phyloP scores from a whole-genome alignment of 805 yeast species.

The Metschnikowia hibisci region DNA sequence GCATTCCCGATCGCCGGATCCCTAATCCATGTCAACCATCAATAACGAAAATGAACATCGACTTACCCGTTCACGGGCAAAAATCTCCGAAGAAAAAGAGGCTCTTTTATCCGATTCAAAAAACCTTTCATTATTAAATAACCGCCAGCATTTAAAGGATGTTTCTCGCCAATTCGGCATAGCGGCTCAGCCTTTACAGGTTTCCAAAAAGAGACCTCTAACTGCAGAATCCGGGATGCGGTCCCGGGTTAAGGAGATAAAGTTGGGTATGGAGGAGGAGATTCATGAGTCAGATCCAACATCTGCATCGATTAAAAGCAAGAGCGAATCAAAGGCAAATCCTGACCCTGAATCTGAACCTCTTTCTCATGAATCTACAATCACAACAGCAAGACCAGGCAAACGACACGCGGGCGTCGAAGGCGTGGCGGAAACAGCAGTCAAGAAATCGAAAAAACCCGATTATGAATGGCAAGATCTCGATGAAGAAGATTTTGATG shows the following conservation, averaged over 20 bases:
- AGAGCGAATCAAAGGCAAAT: too few relatives aligned
- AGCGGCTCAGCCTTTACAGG: constrained; percentile 6
- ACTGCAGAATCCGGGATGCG: constrained; percentile 28
- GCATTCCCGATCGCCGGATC: background rate
- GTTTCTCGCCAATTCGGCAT: constrained; percentile 36
- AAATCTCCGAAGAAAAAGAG: constrained; percentile 5
- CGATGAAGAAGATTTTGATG: constrained; percentile 66
- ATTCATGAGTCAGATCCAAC: background rate
- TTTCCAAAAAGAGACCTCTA: constrained; percentile 28
- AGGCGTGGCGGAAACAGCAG: constrained; percentile 11
- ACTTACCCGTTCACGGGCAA: constrained; percentile 26
- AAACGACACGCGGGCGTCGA: constrained; percentile 45
- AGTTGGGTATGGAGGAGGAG: constrained; percentile 8
- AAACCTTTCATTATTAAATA: constrained; percentile 3
- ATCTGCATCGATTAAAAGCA: too few relatives aligned
- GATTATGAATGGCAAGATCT: constrained; percentile 67
- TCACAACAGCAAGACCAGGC: background rate
- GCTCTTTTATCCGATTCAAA: background rate
- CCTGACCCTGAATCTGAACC: background rate
- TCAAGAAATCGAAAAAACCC: constrained; percentile 35
- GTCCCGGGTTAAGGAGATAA: constrained; percentile 5
- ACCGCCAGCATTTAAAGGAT: constrained; percentile 30
- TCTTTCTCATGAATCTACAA: background rate
- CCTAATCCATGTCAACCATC: constrained; percentile 19
- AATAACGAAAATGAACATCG: constrained; percentile 41